Percentiles rank a stretch among this genome's conserved stretches.
These are phyloP conservation scores for Globisporangium megalacanthum DNA, from an alignment of 352 stramenopile genomes.

Conservation along the genomic window DNA sequence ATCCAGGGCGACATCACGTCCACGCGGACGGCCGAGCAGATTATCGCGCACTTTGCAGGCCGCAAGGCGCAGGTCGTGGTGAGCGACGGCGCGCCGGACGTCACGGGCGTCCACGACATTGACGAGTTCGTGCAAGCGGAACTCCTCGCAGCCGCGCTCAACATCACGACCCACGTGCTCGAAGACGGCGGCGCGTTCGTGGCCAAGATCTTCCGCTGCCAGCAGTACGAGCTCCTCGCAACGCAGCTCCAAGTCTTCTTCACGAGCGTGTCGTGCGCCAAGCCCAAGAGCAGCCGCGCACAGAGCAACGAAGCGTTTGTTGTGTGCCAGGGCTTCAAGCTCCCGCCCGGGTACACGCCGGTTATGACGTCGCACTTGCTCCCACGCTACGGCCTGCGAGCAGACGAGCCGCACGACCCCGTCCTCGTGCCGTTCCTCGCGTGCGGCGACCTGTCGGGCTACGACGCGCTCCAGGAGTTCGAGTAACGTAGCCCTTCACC, in stretches of 20 bases:
- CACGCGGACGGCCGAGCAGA: slow-evolving; percentile 92
- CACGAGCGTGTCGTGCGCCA: slow-evolving; percentile 92
- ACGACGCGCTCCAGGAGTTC: slow-evolving; percentile 65
- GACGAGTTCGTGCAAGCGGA: slow-evolving; percentile 98
- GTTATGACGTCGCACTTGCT: slow-evolving; percentile 85
- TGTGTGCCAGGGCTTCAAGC: slow-evolving; percentile 92
- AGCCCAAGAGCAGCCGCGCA: slow-evolving; percentile 95
- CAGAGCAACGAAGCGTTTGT: slow-evolving; percentile 96
- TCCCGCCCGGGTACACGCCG: slow-evolving; percentile 71
- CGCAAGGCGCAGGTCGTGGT: slow-evolving; percentile 96
- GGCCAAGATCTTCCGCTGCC: slow-evolving; percentile 98
- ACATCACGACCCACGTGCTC: slow-evolving; percentile 97
- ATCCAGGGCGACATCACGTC: slow-evolving; percentile 97
- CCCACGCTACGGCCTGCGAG: slow-evolving; percentile 48
- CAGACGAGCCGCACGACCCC: slow-evolving; percentile 43
- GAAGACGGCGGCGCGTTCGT: slow-evolving; percentile 94
- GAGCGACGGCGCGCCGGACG: slow-evolving; percentile 98
- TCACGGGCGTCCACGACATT: slow-evolving; percentile 99
- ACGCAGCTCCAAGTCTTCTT: slow-evolving; percentile 97
- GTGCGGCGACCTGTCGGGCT: slow-evolving; percentile 92
- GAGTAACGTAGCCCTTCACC: slow-evolving; percentile 16
- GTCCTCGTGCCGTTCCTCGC: slow-evolving; percentile 89
- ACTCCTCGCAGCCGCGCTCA: slow-evolving; percentile 95
- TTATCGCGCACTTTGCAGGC: slow-evolving; percentile 93
- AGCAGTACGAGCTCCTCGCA: slow-evolving; percentile 95